Evolutionary conservation across 148 eudicot species (phyloP), one percentile per base, ranked within the genome.

Genomic region (Fagopyrum tataricum): DNA sequence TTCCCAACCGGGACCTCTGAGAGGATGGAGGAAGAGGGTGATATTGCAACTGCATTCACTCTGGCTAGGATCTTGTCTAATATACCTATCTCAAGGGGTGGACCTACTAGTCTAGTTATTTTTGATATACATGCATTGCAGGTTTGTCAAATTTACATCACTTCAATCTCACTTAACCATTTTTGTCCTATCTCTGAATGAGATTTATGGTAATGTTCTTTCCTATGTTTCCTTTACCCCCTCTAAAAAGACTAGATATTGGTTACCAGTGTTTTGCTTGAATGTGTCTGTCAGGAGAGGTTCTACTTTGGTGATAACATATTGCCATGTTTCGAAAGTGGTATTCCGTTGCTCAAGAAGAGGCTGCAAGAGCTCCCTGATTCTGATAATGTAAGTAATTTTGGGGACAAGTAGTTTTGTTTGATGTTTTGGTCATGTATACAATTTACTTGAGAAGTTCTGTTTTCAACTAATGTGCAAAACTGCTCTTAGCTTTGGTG

Each of bases 11-110:
- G 98, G 48, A 95, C 98, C 18, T 91, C 87, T 66, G 98, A 95
- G 84, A 88, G 98, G 23, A 95, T 95, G 96, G 98, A 95, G 81
- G 98, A 91, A 70, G 98, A 95, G 85, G 98, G 98, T 72, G 98
- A 95, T 78, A 85, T 95, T 75, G 98, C 98, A 74, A 95, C 98
- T 37, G 98, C 98, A 56, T 95, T 95, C 70, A 88, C 98, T 37
- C 93, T 95, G 51, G 96, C 98, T 52, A 91, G 97, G 71, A 87
- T 91, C 70, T 82, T 95, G 80, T 95, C 98, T 15, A 81, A 91
- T 77, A 85, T 90, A 72, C 98, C 97, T 5, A 90, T 91, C 73
- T 85, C 91, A 21, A 80, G 93, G 79, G 98, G 98, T 58, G 98
- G 98, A 13, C 98, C 98, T 67, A 88, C 98, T 79, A 95, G 96